Evolutionary conservation across 805 yeast species (phyloP).

Genomic region (Yarrowia bubula): DNA sequence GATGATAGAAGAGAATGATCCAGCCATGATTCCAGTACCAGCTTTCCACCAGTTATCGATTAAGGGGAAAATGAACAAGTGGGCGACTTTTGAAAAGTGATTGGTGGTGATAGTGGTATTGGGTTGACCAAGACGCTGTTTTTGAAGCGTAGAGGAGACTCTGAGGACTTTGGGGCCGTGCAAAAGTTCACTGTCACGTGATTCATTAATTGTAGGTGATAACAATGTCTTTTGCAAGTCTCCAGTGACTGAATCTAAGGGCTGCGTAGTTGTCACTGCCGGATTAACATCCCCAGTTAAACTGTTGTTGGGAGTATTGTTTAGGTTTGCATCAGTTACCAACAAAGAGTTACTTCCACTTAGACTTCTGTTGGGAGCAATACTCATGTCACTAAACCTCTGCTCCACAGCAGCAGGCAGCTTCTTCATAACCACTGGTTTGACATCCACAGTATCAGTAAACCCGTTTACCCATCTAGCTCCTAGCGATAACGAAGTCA

Average conservation of each 20-base stretch:
- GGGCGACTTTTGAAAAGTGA: slow-evolving; percentile 47
- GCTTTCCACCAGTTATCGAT: slow-evolving; percentile 48
- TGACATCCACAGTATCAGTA: slow-evolving; percentile 39
- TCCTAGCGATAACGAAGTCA: slow-evolving; percentile 66
- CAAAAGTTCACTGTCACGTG: slow-evolving; percentile 31
- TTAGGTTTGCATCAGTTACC: background rate
- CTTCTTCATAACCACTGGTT: slow-evolving; percentile 41
- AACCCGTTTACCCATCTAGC: slow-evolving; percentile 70
- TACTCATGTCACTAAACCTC: slow-evolving; percentile 36
- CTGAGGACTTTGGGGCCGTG: slow-evolving; percentile 37
- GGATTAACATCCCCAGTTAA: background rate
- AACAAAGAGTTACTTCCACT: slow-evolving; percentile 24
- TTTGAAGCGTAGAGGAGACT: slow-evolving; percentile 35
- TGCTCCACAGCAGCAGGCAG: slow-evolving; percentile 52
- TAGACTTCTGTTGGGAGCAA: background rate
- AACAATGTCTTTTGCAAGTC: slow-evolving; percentile 34
- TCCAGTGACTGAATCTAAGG: slow-evolving; percentile 28
- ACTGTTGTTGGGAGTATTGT: background rate
- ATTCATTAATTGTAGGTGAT: slow-evolving; percentile 31
- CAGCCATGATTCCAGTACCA: slow-evolving; percentile 47
- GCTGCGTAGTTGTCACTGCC: background rate
- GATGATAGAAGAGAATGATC: slow-evolving; percentile 54
- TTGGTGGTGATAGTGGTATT: slow-evolving; percentile 36
- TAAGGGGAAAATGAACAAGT: slow-evolving; percentile 55
- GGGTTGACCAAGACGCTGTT: slow-evolving; percentile 27